phyloP scores from a whole-genome alignment of 768 basidiomycete genomes.

The Russula sp. region DNA sequence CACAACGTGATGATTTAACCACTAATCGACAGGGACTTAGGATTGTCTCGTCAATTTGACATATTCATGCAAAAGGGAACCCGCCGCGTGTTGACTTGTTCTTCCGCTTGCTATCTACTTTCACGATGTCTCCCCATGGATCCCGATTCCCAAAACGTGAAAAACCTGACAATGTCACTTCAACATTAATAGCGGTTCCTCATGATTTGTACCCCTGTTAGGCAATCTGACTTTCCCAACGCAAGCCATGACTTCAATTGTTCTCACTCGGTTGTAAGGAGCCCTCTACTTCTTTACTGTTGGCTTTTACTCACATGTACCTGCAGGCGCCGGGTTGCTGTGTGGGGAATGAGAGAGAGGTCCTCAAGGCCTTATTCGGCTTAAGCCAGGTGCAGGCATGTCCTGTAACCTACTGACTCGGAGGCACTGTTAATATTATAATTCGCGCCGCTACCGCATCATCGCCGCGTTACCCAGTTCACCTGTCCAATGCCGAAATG shows the following conservation, averaged over 20 bases:
- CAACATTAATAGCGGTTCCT: no score
- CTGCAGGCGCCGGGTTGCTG: neutral
- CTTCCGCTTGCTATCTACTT: no score
- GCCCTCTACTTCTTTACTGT: neutral
- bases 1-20: constrained; percentile 32
- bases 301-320: neutral
- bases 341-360: neutral
- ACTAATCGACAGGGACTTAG: constrained; percentile 30
- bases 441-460: neutral
- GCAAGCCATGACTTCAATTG: neutral
- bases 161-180: neutral
- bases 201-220: no score
- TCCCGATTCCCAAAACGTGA: neutral
- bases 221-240: neutral
- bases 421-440: neutral
- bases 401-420: neutral
- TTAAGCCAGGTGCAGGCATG: neutral
- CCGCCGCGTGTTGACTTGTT: no score
- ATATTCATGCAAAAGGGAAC: neutral
- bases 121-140: neutral
- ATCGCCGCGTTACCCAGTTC: neutral
- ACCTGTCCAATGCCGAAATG: neutral
- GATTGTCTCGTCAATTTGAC: neutral
- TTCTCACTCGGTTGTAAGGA: neutral
- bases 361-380: neutral